phyloP scores from a whole-genome alignment of 768 basidiomycete genomes.

The Trametes elegans region DNA sequence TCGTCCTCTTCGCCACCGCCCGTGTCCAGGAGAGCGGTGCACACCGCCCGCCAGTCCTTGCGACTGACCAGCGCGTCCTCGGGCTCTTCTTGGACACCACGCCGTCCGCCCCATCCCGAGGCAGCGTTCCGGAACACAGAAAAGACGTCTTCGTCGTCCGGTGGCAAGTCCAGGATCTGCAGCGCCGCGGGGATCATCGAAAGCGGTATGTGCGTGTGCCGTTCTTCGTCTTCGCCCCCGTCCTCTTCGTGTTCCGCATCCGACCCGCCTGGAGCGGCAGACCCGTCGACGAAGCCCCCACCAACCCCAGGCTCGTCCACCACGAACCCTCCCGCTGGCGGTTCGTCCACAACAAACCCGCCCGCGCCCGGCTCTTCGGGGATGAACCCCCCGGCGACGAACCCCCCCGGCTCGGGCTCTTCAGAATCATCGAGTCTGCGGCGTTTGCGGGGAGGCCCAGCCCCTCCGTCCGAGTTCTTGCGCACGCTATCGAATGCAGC shows the following conservation, averaged over 20 bases:
- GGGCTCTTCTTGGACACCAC: slow-evolving; percentile 13
- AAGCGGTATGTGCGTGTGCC: slow-evolving; percentile 45
- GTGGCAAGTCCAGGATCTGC: slow-evolving; percentile 54
- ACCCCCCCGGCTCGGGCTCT: slow-evolving; percentile 17
- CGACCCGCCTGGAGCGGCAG: slow-evolving; percentile 31
- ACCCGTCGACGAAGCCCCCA: slow-evolving; percentile 7
- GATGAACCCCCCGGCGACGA: slow-evolving; percentile 20
- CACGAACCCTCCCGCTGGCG: slow-evolving; percentile 32
- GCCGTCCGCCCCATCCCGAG: slow-evolving; percentile 54
- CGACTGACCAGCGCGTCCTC: slow-evolving; percentile 45
- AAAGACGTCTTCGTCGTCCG: slow-evolving; percentile 67
- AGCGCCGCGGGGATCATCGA: slow-evolving; percentile 61
- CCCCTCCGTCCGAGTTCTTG: neutral
- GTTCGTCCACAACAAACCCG: slow-evolving; percentile 34
- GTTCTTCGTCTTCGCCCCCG: slow-evolving; percentile 12
- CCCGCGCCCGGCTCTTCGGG: slow-evolving; percentile 23
- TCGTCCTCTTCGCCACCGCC: slow-evolving; percentile 29
- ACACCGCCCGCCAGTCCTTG: slow-evolving; percentile 80
- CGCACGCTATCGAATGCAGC: slow-evolving; percentile 43
- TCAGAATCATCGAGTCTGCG: slow-evolving; percentile 10
- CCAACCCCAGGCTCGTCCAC: slow-evolving; percentile 17
- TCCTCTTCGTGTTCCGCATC: slow-evolving; percentile 24
- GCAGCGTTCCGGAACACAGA: slow-evolving; percentile 74
- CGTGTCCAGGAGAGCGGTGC: slow-evolving; percentile 59
- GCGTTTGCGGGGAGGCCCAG: slow-evolving; percentile 15